Base-by-base conservation (phyloP, 2,329 filamentous ascomycete species). In the Helotiales sp. region DNA sequence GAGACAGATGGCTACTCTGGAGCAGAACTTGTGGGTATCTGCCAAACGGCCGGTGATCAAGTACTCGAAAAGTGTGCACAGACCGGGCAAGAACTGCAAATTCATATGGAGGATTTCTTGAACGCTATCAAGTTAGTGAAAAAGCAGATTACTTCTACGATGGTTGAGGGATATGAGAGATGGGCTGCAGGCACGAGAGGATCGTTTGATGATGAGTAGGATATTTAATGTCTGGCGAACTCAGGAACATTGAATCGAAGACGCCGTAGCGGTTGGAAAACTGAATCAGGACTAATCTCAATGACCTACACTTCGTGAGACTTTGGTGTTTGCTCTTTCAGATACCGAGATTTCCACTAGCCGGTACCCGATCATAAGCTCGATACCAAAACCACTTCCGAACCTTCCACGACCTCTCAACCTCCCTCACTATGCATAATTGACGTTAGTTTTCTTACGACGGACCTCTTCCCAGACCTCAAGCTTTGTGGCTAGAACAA, bases 1-100 rank as follows among this genome's bases (percentile, higher is more conserved):
- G 72, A 76, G 47, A 89, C 89, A 0, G 87, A 92, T 7, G 91
- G 91, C 0, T 91, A 90, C 71, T 95, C 91, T 1, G 93, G 93
- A 2, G 92, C 93, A 0, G 93, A 97, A 74, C 84, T 97, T 59
- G 82, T 86, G 38, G 80, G 76, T 19, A 79, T 89, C 19, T 82
- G 79, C 60, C 75, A 81, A 63, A 76, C 73, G 25, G 80, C 80
- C 57, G 73, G 76, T 59, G 75, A 82, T 70, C 75, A 72, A 40
- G 75, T 81, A 59, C 67, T 85, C 70, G 77, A 81, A 62, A 77
- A 81, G 55, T 76, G 77, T 59, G 78, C 78, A 67, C 70, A 76
- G 67, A 64, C 62, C 3, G 69, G 67, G 1, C 61, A 67, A 48
- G 69, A 74, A 58, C 68, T 78, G 73, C 68, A 74, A 66, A 62